Base-by-base conservation (phyloP, 305 asterid species). In the Solanum chacoense region DNA sequence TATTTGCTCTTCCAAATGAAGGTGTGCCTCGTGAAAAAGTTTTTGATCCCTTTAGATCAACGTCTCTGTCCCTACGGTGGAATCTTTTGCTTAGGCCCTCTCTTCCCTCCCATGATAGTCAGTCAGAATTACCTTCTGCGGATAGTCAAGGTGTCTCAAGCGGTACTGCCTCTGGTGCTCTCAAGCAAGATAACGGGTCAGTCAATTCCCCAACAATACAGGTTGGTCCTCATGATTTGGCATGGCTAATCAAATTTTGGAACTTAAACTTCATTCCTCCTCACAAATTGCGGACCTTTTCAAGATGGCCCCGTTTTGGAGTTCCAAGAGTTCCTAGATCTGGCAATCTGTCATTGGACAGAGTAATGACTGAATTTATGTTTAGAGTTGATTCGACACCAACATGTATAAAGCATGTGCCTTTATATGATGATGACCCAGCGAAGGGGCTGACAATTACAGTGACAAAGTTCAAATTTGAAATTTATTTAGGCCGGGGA, bases 291-390 rank as follows among this genome's bases (percentile, higher is more conserved):
- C 95, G 99, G 73, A 89, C 92, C 35, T 98, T 98, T 94, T 98
- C 99, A 87, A 93, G 99, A 91, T 98, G 99, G 98, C 99, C 99
- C 84, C 98, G 99, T 88, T 98, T 93, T 91, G 99, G 99, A 63
- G 91, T 94, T 91, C 99, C 99, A 72, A 94, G 99, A 90, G 78
- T 96, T 93, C 96, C 98, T 31, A 95, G 99, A 92, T 98, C 99
- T 40, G 99, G 99, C 67, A 98, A 98, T 91, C 93, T 98, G 90
- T 94, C 99, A 22, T 83, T 98, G 89, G 99, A 98, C 93, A 98
- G 91, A 94, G 99, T 98, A 83, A 98, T 98, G 97, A 98, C 99
- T 20, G 99, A 96, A 91, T 95, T 98, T 90, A 96, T 96, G 99
- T 94, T 98, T 89, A 94, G 99, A 72, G 83, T 98, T 92, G 99